phyloP scores from a whole-genome alignment of 2,329 filamentous ascomycete species.

The Pseudogymnoascus verrucosus region DNA sequence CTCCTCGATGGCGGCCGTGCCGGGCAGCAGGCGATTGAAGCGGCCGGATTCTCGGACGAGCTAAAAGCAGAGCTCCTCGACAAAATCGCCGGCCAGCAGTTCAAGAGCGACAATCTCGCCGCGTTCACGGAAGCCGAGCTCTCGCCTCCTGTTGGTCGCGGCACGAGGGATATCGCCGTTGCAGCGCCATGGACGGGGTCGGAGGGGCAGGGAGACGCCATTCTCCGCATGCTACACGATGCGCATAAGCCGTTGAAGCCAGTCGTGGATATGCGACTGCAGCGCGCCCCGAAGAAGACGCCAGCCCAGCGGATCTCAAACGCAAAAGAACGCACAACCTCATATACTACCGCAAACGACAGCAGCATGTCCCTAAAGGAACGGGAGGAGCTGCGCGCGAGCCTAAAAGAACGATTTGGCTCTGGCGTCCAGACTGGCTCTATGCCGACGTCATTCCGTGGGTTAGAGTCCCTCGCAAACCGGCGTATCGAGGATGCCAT shows the following conservation, averaged over 20 bases:
- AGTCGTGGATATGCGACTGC: constrained; percentile 46
- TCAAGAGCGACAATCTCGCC: constrained; percentile 40
- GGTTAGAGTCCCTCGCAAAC: constrained; percentile 77
- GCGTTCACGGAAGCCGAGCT: constrained; percentile 43
- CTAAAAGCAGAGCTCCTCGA: constrained; percentile 50
- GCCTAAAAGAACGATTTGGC: constrained; percentile 74
- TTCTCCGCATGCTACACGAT: constrained; percentile 79
- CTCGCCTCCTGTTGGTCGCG: constrained; percentile 53
- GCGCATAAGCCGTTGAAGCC: constrained; percentile 60
- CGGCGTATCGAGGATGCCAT: constrained; percentile 92
- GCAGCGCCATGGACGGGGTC: constrained; percentile 69
- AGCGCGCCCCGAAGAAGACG: constrained; percentile 31
- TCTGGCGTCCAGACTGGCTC: constrained; percentile 52
- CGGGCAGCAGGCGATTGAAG: constrained; percentile 50
- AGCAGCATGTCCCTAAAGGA: constrained; percentile 60
- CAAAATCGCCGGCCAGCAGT: constrained; percentile 48
- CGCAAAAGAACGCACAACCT: constrained; percentile 50
- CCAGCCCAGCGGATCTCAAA: constrained; percentile 42
- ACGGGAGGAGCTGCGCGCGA: constrained; percentile 58
- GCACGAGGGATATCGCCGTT: constrained; percentile 59
- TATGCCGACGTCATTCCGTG: constrained; percentile 69
- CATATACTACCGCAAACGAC: constrained; percentile 45
- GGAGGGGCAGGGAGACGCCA: constrained; percentile 66
- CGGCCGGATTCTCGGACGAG: constrained; percentile 57
- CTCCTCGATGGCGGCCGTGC: constrained; percentile 50